Conservation (phyloP, 148 eudicot genomes). For the Vaccinium darrowii region DNA sequence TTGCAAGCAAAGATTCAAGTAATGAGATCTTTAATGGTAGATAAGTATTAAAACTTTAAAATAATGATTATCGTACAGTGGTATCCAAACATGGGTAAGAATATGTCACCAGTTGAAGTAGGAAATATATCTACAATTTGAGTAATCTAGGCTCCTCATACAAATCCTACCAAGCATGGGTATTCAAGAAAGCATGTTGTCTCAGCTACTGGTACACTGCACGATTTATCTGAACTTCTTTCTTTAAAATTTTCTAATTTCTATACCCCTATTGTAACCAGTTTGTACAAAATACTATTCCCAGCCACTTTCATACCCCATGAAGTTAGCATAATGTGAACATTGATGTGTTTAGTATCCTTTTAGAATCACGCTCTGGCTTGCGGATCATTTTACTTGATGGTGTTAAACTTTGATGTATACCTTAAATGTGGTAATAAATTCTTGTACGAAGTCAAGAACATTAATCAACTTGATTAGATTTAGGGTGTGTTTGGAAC, state of each 20-base stretch:
- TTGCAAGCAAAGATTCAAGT: slow-evolving; percentile 5
- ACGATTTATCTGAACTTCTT: not conserved
- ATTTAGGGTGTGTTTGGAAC: no score
- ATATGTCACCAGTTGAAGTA: not conserved
- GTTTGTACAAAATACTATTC: not conserved
- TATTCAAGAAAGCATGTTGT: not conserved
- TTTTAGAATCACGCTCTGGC: not conserved
- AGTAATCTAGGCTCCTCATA: not conserved
- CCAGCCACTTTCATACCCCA: not conserved
- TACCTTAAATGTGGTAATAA: not conserved
- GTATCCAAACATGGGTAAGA: not conserved
- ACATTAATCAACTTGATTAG: not conserved
- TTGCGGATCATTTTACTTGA: not conserved
- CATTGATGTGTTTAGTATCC: not conserved
- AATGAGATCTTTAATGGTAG: not conserved
- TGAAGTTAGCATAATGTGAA: not conserved
- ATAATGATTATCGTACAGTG: not conserved
- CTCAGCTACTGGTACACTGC: not conserved
- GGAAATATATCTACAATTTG: not conserved
- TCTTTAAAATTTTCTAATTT: no score
- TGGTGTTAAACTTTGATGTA: not conserved
- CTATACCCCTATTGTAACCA: not conserved
- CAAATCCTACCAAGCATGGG: not conserved
- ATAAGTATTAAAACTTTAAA: not conserved
- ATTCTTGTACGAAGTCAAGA: not conserved